Conservation (phyloP, 495 filamentous ascomycete species). For the Niebla homalea region DNA sequence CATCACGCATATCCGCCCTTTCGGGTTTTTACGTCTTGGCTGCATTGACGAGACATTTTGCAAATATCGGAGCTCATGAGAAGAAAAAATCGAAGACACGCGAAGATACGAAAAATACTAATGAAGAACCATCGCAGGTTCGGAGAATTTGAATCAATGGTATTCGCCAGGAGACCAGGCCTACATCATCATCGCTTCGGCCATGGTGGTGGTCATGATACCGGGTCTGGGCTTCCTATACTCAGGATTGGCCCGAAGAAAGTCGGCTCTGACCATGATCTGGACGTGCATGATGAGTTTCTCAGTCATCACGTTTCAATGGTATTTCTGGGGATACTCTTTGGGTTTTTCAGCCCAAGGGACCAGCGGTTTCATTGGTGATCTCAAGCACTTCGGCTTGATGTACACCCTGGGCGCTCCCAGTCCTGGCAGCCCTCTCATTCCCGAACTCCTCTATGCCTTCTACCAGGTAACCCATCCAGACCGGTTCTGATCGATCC, state of each 20-base stretch:
- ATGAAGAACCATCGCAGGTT: constrained; percentile 27
- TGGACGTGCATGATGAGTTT: constrained; percentile 55
- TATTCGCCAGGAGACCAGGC: constrained; percentile 58
- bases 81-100: not conserved
- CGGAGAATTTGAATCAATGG: constrained; percentile 84
- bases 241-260: constrained; percentile 50
- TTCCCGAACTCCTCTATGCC: constrained; percentile 49
- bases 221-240: constrained; percentile 61
- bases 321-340: constrained; percentile 67
- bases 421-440: constrained; percentile 48
- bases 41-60: not conserved
- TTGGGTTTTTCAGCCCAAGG: constrained; percentile 52
- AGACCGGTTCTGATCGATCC: not conserved
- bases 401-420: constrained; percentile 51
- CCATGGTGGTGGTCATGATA: constrained; percentile 91
- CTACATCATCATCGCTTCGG: constrained; percentile 83
- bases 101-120: not conserved
- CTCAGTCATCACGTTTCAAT: constrained; percentile 57
- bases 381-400: constrained; percentile 51
- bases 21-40: not conserved
- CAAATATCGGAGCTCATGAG: not conserved
- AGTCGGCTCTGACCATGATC: constrained; percentile 56
- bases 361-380: constrained; percentile 54
- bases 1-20: not conserved
- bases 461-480: constrained; percentile 51